These are phyloP conservation scores for Agaricales sp. DNA, from an alignment of 1,284 basidiomycete species.

Conservation along the genomic window DNA sequence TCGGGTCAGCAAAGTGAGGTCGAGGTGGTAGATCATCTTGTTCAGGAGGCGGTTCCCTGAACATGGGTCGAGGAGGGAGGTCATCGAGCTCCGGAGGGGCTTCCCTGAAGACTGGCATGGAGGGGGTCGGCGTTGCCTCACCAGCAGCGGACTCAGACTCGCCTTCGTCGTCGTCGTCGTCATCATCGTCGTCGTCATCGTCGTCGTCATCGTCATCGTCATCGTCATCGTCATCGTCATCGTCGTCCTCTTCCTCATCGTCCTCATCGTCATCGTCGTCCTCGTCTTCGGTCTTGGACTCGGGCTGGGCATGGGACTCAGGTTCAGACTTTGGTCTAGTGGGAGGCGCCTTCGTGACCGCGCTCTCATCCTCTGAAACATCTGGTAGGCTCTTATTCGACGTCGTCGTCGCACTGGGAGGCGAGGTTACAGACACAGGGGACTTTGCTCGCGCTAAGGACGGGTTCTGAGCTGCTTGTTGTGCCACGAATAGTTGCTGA, in stretches of 20 bases:
- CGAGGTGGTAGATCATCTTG: too few species aligned
- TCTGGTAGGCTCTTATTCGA: too few species aligned
- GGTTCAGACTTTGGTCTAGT: too few species aligned
- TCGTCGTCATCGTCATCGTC: constrained; percentile 1
- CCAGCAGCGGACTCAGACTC: constrained; percentile 15
- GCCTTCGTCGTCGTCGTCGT: constrained; percentile 12
- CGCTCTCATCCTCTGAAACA: too few species aligned
- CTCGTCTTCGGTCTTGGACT: background rate
- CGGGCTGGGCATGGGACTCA: too few species aligned
- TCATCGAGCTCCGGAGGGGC: constrained; percentile 7
- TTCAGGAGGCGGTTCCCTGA: constrained; percentile 30
- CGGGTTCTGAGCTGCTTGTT: constrained; percentile 53
- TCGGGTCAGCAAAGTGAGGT: too few species aligned
- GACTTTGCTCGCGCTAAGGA: constrained; percentile 24
- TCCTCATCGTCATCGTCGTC: background rate
- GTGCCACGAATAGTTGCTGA: constrained; percentile 71
- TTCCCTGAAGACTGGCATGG: constrained; percentile 25
- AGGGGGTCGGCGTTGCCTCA: constrained; percentile 13
- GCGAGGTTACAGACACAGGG: too few species aligned
- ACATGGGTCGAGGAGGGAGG: constrained; percentile 20
- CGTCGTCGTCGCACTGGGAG: too few species aligned
- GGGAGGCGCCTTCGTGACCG: too few species aligned
- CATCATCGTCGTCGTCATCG: background rate
- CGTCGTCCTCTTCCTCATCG: background rate
- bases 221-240: constrained; percentile 2